These are phyloP conservation scores for Tetracladium marchalianum DNA, from an alignment of 495 filamentous ascomycete species.

Conservation along the genomic window DNA sequence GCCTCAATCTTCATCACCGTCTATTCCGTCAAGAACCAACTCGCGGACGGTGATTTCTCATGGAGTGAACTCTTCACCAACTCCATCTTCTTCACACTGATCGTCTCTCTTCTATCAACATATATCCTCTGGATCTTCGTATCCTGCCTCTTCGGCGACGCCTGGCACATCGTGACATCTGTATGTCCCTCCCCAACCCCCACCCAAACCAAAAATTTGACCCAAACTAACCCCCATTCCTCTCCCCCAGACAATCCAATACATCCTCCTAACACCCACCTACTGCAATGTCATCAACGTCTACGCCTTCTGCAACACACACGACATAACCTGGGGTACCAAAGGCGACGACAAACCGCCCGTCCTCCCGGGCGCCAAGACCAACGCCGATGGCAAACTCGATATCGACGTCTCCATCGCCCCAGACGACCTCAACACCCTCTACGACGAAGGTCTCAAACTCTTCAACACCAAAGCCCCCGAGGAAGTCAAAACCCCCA, in stretches of 20 bases:
- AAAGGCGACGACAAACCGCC: constrained; percentile 80
- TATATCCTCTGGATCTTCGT: constrained; percentile 91
- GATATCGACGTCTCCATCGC: constrained; percentile 77
- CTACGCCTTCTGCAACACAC: constrained; percentile 95
- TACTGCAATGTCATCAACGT: constrained; percentile 96
- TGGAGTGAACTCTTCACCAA: constrained; percentile 57
- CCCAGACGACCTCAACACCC: constrained; percentile 63
- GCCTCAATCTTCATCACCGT: constrained; percentile 62
- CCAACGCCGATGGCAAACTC: constrained; percentile 80
- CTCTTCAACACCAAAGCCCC: constrained; percentile 58
- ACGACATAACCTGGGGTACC: constrained; percentile 96
- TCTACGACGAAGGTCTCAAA: constrained; percentile 74
- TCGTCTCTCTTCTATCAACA: constrained; percentile 75
- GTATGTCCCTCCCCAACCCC: constrained; percentile 42
- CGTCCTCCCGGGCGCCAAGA: constrained; percentile 31
- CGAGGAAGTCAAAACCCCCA: constrained; percentile 48
- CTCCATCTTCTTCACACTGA: constrained; percentile 22
- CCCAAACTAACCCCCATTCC: background rate
- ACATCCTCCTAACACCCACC: constrained; percentile 84
- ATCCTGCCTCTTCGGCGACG: constrained; percentile 87
- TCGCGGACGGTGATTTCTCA: constrained; percentile 59
- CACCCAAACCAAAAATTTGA: background rate
- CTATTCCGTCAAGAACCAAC: constrained; percentile 26
- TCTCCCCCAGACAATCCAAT: constrained; percentile 60
- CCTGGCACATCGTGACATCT: constrained; percentile 97